Evolutionary conservation across 257 asterid species (phyloP).

Genomic region (Linaria vulgaris): DNA sequence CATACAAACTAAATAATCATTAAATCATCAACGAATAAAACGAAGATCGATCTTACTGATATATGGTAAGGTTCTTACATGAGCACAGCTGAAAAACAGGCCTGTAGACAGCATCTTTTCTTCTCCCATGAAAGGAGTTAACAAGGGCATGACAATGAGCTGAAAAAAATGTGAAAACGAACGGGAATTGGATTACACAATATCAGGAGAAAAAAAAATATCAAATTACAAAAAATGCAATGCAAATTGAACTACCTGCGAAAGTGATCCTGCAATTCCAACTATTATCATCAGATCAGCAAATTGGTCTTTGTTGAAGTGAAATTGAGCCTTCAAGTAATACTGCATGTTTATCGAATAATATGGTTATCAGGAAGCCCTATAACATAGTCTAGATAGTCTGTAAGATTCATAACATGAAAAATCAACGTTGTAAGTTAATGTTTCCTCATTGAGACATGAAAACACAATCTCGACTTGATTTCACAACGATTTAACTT

Average conservation of each 20-base stretch:
- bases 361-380: background rate
- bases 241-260: slow-evolving; percentile 55
- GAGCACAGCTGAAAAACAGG: slow-evolving; percentile 56
- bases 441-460: background rate
- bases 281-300: slow-evolving; percentile 82
- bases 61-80: slow-evolving; percentile 40
- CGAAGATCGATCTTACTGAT: background rate
- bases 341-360: slow-evolving; percentile 46
- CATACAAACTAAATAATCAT: slow-evolving; percentile 13
- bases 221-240: background rate
- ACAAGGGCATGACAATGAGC: slow-evolving; percentile 77
- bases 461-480: background rate
- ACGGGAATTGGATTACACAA: background rate
- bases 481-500: no score
- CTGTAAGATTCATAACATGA: background rate
- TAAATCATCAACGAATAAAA: background rate
- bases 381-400: background rate
- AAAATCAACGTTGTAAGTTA: no score
- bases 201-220: background rate
- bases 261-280: slow-evolving; percentile 75
- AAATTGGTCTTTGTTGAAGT: slow-evolving; percentile 82
- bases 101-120: slow-evolving; percentile 76
- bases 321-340: slow-evolving; percentile 85
- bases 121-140: slow-evolving; percentile 76
- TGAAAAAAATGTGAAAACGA: slow-evolving; percentile 35